phyloP scores from a whole-genome alignment of 2,329 filamentous ascomycete genomes.

The Ceratocystis ficicola region DNA sequence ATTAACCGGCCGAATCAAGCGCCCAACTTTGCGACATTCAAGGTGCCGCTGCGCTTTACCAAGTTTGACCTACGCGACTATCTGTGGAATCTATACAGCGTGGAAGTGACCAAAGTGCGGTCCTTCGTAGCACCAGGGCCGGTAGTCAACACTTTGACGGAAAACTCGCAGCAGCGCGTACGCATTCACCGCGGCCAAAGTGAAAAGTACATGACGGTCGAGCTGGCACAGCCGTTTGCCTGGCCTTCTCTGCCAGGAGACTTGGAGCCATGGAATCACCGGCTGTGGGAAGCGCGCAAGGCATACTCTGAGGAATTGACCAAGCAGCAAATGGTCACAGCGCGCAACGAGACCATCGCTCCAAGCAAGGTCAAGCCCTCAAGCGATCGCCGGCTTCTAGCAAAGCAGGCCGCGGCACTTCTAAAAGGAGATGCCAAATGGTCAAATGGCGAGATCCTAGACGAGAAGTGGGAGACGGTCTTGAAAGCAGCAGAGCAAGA shows the following conservation, averaged over 20 bases:
- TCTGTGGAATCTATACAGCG: conserved; percentile 72
- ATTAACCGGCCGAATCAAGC: conserved; percentile 59
- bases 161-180: conserved; percentile 33
- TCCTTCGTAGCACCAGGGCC: conserved; percentile 42
- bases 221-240: conserved; percentile 75
- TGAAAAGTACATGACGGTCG: conserved; percentile 88
- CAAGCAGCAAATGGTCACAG: conserved; percentile 25
- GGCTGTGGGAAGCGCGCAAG: conserved; percentile 43
- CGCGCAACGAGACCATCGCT: conserved; percentile 12
- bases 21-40: conserved; percentile 75
- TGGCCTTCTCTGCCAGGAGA: conserved; percentile 64
- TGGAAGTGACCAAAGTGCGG: conserved; percentile 60
- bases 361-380: conserved; percentile 27
- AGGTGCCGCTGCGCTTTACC: conserved; percentile 81
- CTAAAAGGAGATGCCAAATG: conserved; percentile 50
- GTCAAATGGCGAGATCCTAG: conserved; percentile 38
- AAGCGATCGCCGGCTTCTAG: conserved; percentile 36
- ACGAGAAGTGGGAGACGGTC: conserved; percentile 36
- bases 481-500: conserved; percentile 24
- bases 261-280: conserved; percentile 51
- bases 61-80: conserved; percentile 97
- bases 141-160: conserved; percentile 34
- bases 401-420: conserved; percentile 51
- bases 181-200: conserved; percentile 50
- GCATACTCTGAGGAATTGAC: conserved; percentile 33